Percentiles rank a stretch among this genome's conserved stretches.
Conservation (phyloP, 2,329 filamentous ascomycete genomes). For the Cyanodermella asteris region DNA sequence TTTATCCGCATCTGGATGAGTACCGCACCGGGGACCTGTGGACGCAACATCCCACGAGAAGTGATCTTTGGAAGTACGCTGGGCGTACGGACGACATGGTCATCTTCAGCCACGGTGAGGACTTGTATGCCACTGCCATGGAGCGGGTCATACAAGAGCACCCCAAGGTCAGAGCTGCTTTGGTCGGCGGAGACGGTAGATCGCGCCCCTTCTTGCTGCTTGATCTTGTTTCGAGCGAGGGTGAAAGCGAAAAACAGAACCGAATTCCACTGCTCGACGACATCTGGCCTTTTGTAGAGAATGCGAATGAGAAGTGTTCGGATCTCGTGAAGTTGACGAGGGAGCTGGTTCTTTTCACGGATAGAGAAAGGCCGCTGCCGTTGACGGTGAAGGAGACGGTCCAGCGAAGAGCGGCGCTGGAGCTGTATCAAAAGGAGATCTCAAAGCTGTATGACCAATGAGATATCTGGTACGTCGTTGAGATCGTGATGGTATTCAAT, state of each 20-base stretch:
- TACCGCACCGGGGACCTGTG: constrained; percentile 3
- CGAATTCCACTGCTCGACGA: background rate
- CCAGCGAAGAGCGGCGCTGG: constrained; percentile 3
- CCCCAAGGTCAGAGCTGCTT: constrained; percentile 2
- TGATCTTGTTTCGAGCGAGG: constrained; percentile 4
- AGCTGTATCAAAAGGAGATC: constrained; percentile 4
- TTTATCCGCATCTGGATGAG: constrained; percentile 2
- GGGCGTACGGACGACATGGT: constrained; percentile 4
- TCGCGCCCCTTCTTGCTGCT: constrained; percentile 3
- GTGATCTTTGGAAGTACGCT: constrained; percentile 4
- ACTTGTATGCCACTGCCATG: constrained; percentile 3
- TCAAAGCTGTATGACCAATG: too few species aligned
- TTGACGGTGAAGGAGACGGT: constrained; percentile 6
- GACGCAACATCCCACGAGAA: constrained; percentile 2
- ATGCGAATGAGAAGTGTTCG: constrained; percentile 4
- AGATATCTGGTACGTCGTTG: too few species aligned
- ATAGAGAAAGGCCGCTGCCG: constrained; percentile 4
- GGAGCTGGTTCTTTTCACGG: constrained; percentile 4
- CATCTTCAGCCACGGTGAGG: constrained; percentile 9
- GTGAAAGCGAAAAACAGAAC: background rate
- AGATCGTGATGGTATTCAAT: too few species aligned
- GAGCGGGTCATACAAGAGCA: constrained; percentile 2
- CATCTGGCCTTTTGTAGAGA: constrained; percentile 5
- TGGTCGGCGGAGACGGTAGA: constrained; percentile 3
- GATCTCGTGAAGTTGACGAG: constrained; percentile 2